A percentile compares a stretch with the other conserved stretches of the same genome.
phyloP scores from a whole-genome alignment of 805 yeast genomes.

The Scheffersomyces lignosus region DNA sequence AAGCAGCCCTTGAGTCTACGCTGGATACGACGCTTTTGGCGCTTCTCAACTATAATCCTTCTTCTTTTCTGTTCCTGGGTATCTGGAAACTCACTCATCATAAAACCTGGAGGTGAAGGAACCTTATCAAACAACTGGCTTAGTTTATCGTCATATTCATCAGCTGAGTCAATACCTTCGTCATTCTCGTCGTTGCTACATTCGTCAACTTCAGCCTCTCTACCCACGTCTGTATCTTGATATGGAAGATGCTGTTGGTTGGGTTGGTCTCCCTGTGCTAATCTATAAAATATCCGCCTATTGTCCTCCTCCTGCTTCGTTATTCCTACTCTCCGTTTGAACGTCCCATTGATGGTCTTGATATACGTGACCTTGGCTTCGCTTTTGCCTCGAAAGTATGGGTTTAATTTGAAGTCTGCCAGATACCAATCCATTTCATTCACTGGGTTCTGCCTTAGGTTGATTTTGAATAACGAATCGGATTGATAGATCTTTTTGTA shows the following conservation, averaged over 20 bases:
- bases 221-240: not conserved
- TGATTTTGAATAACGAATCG: conserved; percentile 17
- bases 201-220: conserved; percentile 2
- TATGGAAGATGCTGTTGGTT: not conserved
- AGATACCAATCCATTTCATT: conserved; percentile 36
- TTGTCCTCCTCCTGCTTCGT: conserved; percentile 15
- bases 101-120: conserved; percentile 42
- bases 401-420: conserved; percentile 36
- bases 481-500: too few species aligned
- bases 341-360: not conserved
- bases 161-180: conserved; percentile 3
- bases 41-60: conserved; percentile 14
- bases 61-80: conserved; percentile 31
- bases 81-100: conserved; percentile 37
- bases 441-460: conserved; percentile 33
- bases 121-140: conserved; percentile 37
- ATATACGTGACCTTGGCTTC: not conserved
- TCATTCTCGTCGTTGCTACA: conserved; percentile 4
- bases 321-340: conserved; percentile 12
- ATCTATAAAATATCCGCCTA: conserved; percentile 12
- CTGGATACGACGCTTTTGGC: conserved; percentile 27
- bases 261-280: conserved; percentile 2
- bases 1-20: conserved; percentile 28
- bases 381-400: conserved; percentile 6
- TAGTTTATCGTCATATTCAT: conserved; percentile 16